Base-by-base conservation (phyloP, 139 green algal genomes). In the Haematococcus lacustris region DNA sequence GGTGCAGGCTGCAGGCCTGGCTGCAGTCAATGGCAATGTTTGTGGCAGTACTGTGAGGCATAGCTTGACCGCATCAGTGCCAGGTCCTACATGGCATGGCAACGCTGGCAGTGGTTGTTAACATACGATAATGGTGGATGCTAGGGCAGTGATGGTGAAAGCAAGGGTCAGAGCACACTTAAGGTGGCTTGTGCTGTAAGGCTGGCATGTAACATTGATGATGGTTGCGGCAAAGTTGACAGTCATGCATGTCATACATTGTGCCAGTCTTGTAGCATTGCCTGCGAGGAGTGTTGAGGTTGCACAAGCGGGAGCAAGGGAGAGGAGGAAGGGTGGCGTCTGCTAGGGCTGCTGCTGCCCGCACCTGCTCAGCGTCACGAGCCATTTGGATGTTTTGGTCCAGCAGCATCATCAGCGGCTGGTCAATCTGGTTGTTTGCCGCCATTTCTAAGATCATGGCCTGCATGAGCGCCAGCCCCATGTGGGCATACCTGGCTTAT, bases 331-430 rank as follows among this genome's bases (percentile, higher is more conserved):
- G n/a, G n/a, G n/a, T n/a, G n/a, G n/a, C n/a, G n/a, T n/a, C n/a
- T n/a, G 3, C 25, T 6, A 4, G 30, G 38, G 59, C 59, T 26
- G 67, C 71, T 0, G 77, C 89, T 32, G 84, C 81, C 13, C 89
- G 65, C 26, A 86, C 74, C 73, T 93, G 83, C 33, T 85, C 84
- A 17, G 87, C 85, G 28, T 47, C 75, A 26, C 71, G 69, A 34
- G 91, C 91, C 6, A 80, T 83, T 28, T 92, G 82, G 41, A 93
- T 92, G 71, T 97, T 97, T 68, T 94, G 84, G 68, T 92, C 51
- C 59, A 94, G 72, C 70, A 97, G 74, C 51, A 91, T 76, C 59
- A 97, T 75, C 51, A 97, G 75, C 5, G 76, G 60, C 57, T 82
- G 43, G 59, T 96, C 90, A 71, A 96, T 91, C 78, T 94, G 81